A percentile compares a stretch with the other conserved stretches of the same genome.
Evolutionary conservation across 2,329 filamentous ascomycete species (phyloP).

Genomic region (Ilyonectria destructans): DNA sequence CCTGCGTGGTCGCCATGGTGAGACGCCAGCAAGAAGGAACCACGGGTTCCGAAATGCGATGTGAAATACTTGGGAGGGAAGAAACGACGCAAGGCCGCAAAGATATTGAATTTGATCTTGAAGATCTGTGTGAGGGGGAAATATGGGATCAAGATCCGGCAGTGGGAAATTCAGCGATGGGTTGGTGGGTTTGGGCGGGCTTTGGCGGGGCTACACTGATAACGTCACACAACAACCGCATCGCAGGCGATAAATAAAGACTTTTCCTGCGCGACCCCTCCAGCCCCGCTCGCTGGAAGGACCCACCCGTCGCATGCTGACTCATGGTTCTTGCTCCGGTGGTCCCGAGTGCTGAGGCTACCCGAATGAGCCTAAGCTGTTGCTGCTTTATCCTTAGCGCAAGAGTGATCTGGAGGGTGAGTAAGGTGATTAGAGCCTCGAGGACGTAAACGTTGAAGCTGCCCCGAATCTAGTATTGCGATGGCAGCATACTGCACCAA

Average conservation of each 20-base stretch:
- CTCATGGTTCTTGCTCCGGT: background rate
- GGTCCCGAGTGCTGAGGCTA: background rate
- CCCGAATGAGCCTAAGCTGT: too few species aligned
- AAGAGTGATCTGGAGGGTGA: too few species aligned
- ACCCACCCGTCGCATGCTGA: background rate
- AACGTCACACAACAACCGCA: constrained; percentile 47
- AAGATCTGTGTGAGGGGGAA: constrained; percentile 22
- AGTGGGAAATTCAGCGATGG: constrained; percentile 41
- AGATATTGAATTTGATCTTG: constrained; percentile 12
- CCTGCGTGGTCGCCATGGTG: constrained; percentile 64
- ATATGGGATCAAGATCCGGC: constrained; percentile 15
- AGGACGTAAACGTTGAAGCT: too few species aligned
- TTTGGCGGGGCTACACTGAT: constrained; percentile 49
- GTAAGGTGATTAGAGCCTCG: too few species aligned
- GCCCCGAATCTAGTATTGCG: too few species aligned
- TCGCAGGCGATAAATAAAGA: constrained; percentile 41
- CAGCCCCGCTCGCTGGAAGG: constrained; percentile 34
- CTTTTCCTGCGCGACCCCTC: constrained; percentile 41
- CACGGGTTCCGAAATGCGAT: background rate
- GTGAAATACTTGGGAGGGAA: background rate
- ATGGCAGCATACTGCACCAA: too few species aligned
- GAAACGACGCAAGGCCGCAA: background rate
- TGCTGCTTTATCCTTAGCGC: too few species aligned
- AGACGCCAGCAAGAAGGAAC: background rate
- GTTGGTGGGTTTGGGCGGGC: constrained; percentile 42